A percentile compares a stretch with the other conserved stretches of the same genome.
phyloP scores from a whole-genome alignment of 1,284 basidiomycete genomes.

The Athelia psychrophila region DNA sequence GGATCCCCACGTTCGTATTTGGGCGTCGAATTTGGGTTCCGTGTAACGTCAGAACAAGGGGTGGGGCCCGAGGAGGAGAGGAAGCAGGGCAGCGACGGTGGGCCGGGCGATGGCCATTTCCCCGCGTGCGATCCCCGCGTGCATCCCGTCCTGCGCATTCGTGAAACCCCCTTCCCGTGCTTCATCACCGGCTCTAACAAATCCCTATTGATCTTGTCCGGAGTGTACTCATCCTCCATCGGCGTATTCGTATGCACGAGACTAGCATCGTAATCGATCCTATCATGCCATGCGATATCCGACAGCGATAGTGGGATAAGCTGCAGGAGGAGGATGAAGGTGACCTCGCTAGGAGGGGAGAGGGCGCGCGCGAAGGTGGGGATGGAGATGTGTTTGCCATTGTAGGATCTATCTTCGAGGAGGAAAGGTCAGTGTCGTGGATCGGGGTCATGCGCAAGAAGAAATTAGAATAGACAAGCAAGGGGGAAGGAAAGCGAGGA shows the following conservation, averaged over 20 bases:
- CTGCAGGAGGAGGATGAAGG: conserved; percentile 22
- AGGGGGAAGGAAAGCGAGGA: too few relatives aligned
- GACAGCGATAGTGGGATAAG: conserved; percentile 24
- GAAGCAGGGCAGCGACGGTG: conserved; percentile 22
- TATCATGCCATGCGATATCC: conserved; percentile 33
- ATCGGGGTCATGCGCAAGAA: too few relatives aligned
- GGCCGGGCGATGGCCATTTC: conserved; percentile 42
- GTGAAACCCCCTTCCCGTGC: conserved; percentile 9
- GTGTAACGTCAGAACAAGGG: too few relatives aligned
- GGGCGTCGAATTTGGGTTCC: too few relatives aligned
- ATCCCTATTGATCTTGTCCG: conserved; percentile 12
- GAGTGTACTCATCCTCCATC: conserved; percentile 23
- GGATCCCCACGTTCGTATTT: conserved; percentile 6
- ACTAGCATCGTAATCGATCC: conserved; percentile 51
- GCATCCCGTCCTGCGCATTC: conserved; percentile 28
- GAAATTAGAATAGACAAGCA: too few relatives aligned
- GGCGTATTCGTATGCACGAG: conserved; percentile 40
- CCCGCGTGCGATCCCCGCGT: conserved; percentile 42
- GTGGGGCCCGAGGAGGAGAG: too few relatives aligned
- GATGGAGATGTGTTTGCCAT: conserved; percentile 25
- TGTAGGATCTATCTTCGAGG: too few relatives aligned
- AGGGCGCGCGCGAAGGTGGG: conserved; percentile 26
- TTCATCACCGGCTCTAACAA: conserved; percentile 18
- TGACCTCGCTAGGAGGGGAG: conserved; percentile 27
- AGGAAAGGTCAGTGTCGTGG: too few relatives aligned